Evolutionary conservation across 176 grass and related monocot genomes (phyloP), one percentile per base, ranked within the genome.

Genomic region (Rhipidocladum racemiflorum): DNA sequence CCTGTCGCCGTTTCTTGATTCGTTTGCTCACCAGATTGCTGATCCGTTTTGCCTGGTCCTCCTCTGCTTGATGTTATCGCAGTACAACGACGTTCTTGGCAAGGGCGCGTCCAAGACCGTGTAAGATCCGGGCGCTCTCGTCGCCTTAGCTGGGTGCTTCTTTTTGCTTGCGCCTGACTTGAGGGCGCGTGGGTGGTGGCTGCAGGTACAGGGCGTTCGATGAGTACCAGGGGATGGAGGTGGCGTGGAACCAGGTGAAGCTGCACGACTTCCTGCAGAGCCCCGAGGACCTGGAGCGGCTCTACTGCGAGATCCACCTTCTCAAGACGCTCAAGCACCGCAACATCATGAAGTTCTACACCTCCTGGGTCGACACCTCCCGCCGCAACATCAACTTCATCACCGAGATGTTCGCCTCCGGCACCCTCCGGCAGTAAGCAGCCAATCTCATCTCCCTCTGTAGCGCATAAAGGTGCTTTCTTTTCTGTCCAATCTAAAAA

Each of bases 171-270:
- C 21, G 57, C 57, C 57, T 61, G 57, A 61, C 57, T 28, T 25
- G 57, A 14, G 57, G 12, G 3, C 30, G 7, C 6, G 2, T 51
- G 60, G 50, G 25, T 51, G 60, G 50, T 25, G 53, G 45, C n/a
- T 72, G 34, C 88, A 97, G 95, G 61, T 99, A 95, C 83, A 80
- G 88, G 72, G 96, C 74, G 54, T 99, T 99, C 76, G 90, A 99
- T 57, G 96, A 95, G 89, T 91, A 88, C 32, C 90, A 99, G 82
- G 96, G 96, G 85, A 95, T 99, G 53, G 96, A 99, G 87, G 89
- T 99, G 36, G 96, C 96, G 7, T 95, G 96, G 96, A 99, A 99
- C 85, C 96, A 99, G 83, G 92, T 95, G 82, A 95, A 94, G 90
- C 87, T 99, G 23, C 74, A 87, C 35, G 96, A 99, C 40, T 95